These are phyloP conservation scores for Sphagnum magellanicum DNA, from an alignment of 228 moss, liverwort and hornwort species.

Conservation along the genomic window DNA sequence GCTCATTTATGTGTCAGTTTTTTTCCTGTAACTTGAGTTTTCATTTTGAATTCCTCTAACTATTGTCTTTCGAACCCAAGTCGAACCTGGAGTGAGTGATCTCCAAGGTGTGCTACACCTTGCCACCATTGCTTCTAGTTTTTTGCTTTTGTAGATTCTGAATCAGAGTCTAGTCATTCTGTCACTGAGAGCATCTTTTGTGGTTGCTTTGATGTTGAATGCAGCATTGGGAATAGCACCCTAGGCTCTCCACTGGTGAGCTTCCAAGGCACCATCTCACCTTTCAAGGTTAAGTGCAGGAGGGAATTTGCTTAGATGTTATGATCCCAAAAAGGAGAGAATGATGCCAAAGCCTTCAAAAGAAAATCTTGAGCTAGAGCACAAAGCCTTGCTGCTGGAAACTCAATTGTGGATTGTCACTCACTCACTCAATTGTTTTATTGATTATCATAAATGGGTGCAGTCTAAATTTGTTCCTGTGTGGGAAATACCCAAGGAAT, in stretches of 20 bases:
- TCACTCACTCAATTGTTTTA: too few relatives aligned
- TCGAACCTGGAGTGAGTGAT: not conserved
- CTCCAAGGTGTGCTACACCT: too few relatives aligned
- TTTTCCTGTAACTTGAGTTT: not conserved
- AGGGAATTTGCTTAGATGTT: not conserved
- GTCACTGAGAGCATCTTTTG: not conserved
- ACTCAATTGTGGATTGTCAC: not conserved
- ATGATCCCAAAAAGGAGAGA: not conserved
- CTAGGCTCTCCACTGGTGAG: slow-evolving; percentile 58
- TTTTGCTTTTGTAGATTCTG: not conserved
- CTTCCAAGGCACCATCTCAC: not conserved
- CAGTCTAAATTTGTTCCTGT: too few relatives aligned
- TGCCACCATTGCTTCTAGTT: too few relatives aligned
- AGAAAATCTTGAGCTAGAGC: not conserved
- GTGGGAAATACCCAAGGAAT: too few relatives aligned
- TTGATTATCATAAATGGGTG: too few relatives aligned
- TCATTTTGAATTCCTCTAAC: too few relatives aligned
- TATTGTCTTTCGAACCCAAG: too few relatives aligned
- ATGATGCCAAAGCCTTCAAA: not conserved
- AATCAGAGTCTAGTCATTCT: not conserved
- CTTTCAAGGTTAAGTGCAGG: not conserved
- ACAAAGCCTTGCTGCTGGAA: not conserved
- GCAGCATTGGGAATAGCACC: slow-evolving; percentile 69
- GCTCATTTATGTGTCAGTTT: not conserved
- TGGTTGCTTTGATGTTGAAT: not conserved